Evolutionary conservation across 164 flowering plant species (phyloP).

Genomic region (Amborella trichopoda): DNA sequence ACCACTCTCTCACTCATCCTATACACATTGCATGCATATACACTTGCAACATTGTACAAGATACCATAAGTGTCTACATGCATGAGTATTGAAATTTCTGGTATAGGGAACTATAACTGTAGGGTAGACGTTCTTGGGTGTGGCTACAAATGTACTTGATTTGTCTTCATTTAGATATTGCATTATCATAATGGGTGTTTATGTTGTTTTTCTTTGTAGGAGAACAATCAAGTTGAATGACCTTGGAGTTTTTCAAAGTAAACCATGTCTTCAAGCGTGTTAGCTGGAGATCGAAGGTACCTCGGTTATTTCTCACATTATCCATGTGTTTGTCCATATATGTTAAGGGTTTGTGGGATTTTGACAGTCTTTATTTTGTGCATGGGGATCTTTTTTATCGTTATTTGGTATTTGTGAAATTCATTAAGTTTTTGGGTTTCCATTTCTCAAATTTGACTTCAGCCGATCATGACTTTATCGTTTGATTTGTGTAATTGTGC

Average conservation of each 20-base stretch:
- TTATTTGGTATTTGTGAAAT: background rate
- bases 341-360: background rate
- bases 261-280: slow-evolving; percentile 49
- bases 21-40: too few species aligned
- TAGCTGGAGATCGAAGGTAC: slow-evolving; percentile 67
- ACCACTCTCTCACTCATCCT: too few species aligned
- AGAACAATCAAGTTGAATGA: slow-evolving; percentile 36
- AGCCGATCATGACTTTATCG: background rate
- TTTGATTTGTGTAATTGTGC: background rate
- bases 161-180: too few species aligned
- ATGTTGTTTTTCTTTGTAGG: too few species aligned
- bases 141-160: too few species aligned
- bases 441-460: background rate
- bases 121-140: too few species aligned
- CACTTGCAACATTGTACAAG: too few species aligned
- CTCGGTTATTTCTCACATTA: background rate
- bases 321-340: background rate
- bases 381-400: too few species aligned
- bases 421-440: background rate
- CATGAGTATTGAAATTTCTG: too few species aligned
- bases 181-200: too few species aligned
- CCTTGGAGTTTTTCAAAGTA: slow-evolving; percentile 14
- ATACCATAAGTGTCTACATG: too few species aligned
- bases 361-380: slow-evolving; percentile 1
- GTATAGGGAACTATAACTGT: too few species aligned